Evolutionary conservation across 1,284 basidiomycete species (phyloP).

Genomic region (Megacollybia platyphylla): DNA sequence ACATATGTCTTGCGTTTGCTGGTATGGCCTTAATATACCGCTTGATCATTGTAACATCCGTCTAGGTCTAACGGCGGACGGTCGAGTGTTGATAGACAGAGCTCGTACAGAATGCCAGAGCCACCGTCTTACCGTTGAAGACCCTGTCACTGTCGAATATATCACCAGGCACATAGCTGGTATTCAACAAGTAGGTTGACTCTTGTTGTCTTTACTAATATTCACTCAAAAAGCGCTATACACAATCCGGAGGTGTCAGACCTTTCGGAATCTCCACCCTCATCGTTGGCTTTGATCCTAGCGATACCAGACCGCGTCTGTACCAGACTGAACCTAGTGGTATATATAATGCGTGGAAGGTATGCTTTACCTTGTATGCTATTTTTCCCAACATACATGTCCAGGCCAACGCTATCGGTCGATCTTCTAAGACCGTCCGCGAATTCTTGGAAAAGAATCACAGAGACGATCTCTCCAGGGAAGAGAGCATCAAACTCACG

Average conservation of each 20-base stretch:
- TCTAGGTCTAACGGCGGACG: conserved; percentile 91
- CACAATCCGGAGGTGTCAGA: conserved; percentile 96
- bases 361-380: conserved; percentile 17
- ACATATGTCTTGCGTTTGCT: conserved; percentile 95
- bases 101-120: conserved; percentile 97
- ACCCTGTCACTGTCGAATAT: conserved; percentile 96
- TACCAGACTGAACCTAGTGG: conserved; percentile 98
- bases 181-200: conserved; percentile 76
- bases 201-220: background rate
- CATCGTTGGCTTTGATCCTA: conserved; percentile 94
- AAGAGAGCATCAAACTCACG: conserved; percentile 89
- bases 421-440: conserved; percentile 95
- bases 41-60: conserved; percentile 4
- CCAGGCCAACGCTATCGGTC: conserved; percentile 94
- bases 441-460: conserved; percentile 99
- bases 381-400: background rate
- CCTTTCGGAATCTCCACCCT: conserved; percentile 98
- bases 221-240: conserved; percentile 61
- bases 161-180: conserved; percentile 97
- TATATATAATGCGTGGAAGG: conserved; percentile 99
- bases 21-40: conserved; percentile 39
- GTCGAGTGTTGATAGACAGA: conserved; percentile 95
- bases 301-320: conserved; percentile 79
- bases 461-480: conserved; percentile 79
- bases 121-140: conserved; percentile 94